phyloP scores from a whole-genome alignment of 2,329 filamentous ascomycete genomes.

The Pyrenophora seminiperda region DNA sequence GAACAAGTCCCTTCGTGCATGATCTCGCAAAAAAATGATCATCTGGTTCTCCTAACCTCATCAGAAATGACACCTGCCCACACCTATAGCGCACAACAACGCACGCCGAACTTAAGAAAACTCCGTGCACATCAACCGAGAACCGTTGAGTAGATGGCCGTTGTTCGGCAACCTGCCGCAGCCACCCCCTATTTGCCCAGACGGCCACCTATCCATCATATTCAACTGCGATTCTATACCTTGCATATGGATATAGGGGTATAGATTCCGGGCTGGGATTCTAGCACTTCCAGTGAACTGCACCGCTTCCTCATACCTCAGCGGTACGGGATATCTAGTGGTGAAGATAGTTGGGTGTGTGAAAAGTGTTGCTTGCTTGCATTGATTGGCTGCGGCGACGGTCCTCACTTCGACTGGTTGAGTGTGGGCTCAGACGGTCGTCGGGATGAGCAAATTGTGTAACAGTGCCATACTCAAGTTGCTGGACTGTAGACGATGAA shows the following conservation, averaged over 20 bases:
- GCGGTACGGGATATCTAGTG: not conserved
- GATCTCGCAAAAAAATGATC: too few species aligned
- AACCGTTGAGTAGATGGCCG: too few species aligned
- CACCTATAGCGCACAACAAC: too few species aligned
- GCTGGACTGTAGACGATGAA: too few species aligned
- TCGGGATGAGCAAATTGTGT: not conserved
- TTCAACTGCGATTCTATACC: not conserved
- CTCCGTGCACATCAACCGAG: too few species aligned
- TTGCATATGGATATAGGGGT: not conserved
- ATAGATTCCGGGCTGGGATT: not conserved
- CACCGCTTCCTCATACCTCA: not conserved
- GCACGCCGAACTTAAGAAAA: too few species aligned
- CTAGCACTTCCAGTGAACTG: not conserved
- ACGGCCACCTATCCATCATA: not conserved
- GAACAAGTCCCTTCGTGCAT: too few species aligned
- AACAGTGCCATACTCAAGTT: too few species aligned
- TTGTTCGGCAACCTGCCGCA: too few species aligned
- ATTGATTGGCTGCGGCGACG: not conserved
- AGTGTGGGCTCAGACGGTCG: too few species aligned
- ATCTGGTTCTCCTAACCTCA: too few species aligned
- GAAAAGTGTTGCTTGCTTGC: not conserved
- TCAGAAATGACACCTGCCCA: too few species aligned
- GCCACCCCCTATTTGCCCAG: constrained; percentile 9
- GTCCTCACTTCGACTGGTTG: not conserved
- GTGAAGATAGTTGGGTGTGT: not conserved